A percentile compares a stretch with the other conserved stretches of the same genome.
These are phyloP conservation scores for Kwoniella botswanensis DNA, from an alignment of 768 basidiomycete species.

Conservation along the genomic window DNA sequence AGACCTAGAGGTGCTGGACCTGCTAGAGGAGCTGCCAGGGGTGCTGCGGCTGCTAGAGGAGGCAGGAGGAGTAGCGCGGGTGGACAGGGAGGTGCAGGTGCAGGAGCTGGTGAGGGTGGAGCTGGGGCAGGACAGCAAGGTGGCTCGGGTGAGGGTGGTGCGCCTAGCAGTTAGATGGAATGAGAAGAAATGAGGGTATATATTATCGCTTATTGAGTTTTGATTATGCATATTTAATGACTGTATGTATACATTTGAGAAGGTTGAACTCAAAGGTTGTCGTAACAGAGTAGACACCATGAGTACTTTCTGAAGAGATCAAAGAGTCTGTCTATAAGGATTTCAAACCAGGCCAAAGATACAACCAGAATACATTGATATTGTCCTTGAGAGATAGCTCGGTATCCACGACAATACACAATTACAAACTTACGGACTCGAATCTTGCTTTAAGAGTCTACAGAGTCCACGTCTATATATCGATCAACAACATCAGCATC, in stretches of 20 bases:
- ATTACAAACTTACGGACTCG: background rate
- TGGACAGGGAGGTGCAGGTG: constrained; percentile 15
- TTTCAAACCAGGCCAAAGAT: too few relatives aligned
- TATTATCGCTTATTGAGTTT: background rate
- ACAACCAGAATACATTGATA: too few relatives aligned
- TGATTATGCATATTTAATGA: background rate
- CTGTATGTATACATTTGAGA: background rate
- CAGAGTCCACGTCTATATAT: constrained; percentile 7
- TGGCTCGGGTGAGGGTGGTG: constrained; percentile 4
- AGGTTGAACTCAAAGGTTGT: too few relatives aligned
- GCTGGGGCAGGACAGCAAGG: background rate
- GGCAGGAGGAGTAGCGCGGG: constrained; percentile 19
- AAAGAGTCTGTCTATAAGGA: too few relatives aligned
- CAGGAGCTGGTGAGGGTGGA: background rate
- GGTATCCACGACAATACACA: too few relatives aligned
- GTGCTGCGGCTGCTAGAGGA: constrained; percentile 14
- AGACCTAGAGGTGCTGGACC: constrained; percentile 35
- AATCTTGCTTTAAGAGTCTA: background rate
- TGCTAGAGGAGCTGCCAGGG: constrained; percentile 8
- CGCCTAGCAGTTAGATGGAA: background rate
- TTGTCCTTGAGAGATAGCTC: too few relatives aligned
- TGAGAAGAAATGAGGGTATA: background rate
- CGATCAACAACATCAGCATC: too few relatives aligned
- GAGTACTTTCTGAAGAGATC: too few relatives aligned
- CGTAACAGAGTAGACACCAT: too few relatives aligned